A percentile compares a stretch with the other conserved stretches of the same genome.
Evolutionary conservation across 2,329 filamentous ascomycete species (phyloP).

Genomic region (Aaosphaeria pasadenensis): DNA sequence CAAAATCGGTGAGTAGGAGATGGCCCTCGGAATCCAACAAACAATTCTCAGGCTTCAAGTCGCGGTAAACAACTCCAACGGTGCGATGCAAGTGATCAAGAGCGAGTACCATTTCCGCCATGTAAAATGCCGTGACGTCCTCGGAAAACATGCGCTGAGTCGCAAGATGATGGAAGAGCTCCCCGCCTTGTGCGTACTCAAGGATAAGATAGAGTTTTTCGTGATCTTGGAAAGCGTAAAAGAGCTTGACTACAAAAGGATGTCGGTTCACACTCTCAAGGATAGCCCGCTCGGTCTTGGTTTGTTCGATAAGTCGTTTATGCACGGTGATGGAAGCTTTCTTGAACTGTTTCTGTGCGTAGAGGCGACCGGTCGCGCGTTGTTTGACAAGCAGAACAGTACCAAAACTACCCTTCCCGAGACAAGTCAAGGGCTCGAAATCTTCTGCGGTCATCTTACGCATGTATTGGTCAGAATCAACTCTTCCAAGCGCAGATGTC

Average conservation of each 20-base stretch:
- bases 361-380: conserved; percentile 79
- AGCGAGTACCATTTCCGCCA: conserved; percentile 95
- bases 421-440: conserved; percentile 85
- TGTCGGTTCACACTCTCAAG: conserved; percentile 95
- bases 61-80: conserved; percentile 91
- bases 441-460: conserved; percentile 91
- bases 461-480: conserved; percentile 42
- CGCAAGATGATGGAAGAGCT: conserved; percentile 91
- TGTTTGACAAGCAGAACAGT: conserved; percentile 95
- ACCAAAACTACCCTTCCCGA: conserved; percentile 94
- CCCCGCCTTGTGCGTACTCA: conserved; percentile 95
- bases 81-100: conserved; percentile 90
- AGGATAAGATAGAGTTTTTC: conserved; percentile 97
- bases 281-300: conserved; percentile 92
- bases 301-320: conserved; percentile 94
- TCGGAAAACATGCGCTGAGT: conserved; percentile 95
- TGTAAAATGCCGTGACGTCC: conserved; percentile 88
- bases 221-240: conserved; percentile 96
- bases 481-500: conserved; percentile 51
- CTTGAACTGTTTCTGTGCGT: conserved; percentile 97
- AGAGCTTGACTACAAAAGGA: conserved; percentile 96
- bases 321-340: conserved; percentile 94
- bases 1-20: conserved; percentile 92
- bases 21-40: conserved; percentile 89
- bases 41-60: conserved; percentile 97